Conservation (phyloP, 1,139 yeast genomes). For the Candida pseudoviswanathii region DNA sequence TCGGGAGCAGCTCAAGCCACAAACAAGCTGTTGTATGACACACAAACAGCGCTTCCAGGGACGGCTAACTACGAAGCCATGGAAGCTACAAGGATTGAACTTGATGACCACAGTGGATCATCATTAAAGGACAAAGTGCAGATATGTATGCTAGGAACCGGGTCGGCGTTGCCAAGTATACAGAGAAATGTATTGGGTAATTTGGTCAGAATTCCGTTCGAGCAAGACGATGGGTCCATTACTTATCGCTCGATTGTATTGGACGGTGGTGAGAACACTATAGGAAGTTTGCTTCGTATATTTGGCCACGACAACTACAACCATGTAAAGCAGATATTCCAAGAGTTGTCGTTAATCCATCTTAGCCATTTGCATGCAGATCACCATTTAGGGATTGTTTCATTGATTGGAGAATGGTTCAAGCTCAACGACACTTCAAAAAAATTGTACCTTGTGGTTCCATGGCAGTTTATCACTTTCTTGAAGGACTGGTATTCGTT, state of each 20-base stretch:
- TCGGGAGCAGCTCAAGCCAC: slow-evolving; percentile 22
- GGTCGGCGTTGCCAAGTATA: slow-evolving; percentile 87
- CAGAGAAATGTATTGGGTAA: slow-evolving; percentile 85
- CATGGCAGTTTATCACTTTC: slow-evolving; percentile 74
- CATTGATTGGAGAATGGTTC: slow-evolving; percentile 73
- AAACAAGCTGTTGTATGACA: slow-evolving; percentile 46
- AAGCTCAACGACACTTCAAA: slow-evolving; percentile 30
- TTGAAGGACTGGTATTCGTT: slow-evolving; percentile 69
- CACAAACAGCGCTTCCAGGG: slow-evolving; percentile 31
- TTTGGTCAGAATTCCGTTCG: slow-evolving; percentile 66
- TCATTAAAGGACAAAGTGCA: slow-evolving; percentile 60
- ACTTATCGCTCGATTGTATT: slow-evolving; percentile 54
- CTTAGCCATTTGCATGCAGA: slow-evolving; percentile 96
- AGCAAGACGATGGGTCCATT: slow-evolving; percentile 24
- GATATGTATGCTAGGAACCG: slow-evolving; percentile 84
- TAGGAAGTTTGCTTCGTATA: slow-evolving; percentile 69
- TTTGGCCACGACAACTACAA: slow-evolving; percentile 44
- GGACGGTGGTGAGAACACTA: slow-evolving; percentile 94
- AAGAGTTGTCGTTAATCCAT: slow-evolving; percentile 65
- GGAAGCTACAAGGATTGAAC: slow-evolving; percentile 4
- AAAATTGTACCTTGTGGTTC: slow-evolving; percentile 62
- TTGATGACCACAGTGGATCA: slow-evolving; percentile 15
- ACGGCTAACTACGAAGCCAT: slow-evolving; percentile 6
- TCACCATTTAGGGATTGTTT: slow-evolving; percentile 84
- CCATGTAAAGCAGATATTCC: slow-evolving; percentile 31